A percentile compares a stretch with the other conserved stretches of the same genome.
phyloP scores from a whole-genome alignment of 441 rosid genomes.

The Adansonia madagascariensis region DNA sequence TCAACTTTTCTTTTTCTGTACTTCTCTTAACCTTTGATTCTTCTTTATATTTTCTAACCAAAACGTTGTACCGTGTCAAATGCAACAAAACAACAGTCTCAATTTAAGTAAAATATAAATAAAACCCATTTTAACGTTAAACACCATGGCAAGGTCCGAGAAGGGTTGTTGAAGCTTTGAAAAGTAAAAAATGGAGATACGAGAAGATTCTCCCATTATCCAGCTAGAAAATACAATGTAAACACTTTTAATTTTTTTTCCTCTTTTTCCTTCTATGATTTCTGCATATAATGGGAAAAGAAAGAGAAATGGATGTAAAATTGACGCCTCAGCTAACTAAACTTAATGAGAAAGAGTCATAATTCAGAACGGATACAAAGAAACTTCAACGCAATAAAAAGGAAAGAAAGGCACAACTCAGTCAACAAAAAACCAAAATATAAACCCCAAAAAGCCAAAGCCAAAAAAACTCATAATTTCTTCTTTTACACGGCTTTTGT shows the following conservation, averaged over 20 bases:
- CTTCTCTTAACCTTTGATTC: conserved; percentile 23
- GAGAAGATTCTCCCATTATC: conserved; percentile 2
- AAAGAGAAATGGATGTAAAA: neutral
- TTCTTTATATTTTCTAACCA: neutral
- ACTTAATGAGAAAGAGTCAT: neutral
- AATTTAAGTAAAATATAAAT: neutral
- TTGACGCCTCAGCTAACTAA: neutral
- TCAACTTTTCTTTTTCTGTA: neutral
- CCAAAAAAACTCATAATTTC: conserved; percentile 5
- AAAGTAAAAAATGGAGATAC: neutral
- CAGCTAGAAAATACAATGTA: conserved; percentile 27
- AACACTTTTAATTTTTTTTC: neutral
- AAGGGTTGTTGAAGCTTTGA: neutral
- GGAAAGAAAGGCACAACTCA: conserved; percentile 29
- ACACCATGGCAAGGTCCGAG: neutral
- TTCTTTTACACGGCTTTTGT: neutral
- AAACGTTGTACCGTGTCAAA: conserved; percentile 26
- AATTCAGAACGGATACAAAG: conserved; percentile 33
- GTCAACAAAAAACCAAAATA: conserved; percentile 33
- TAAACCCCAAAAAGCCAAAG: conserved; percentile 8
- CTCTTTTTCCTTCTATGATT: neutral
- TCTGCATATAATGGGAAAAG: neutral
- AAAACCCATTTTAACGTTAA: neutral
- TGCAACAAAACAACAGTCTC: conserved; percentile 25
- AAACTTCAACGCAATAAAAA: conserved; percentile 27